Evolutionary conservation across 2,329 filamentous ascomycete genomes (phyloP).

Genomic region (Fusarium mundagurra): DNA sequence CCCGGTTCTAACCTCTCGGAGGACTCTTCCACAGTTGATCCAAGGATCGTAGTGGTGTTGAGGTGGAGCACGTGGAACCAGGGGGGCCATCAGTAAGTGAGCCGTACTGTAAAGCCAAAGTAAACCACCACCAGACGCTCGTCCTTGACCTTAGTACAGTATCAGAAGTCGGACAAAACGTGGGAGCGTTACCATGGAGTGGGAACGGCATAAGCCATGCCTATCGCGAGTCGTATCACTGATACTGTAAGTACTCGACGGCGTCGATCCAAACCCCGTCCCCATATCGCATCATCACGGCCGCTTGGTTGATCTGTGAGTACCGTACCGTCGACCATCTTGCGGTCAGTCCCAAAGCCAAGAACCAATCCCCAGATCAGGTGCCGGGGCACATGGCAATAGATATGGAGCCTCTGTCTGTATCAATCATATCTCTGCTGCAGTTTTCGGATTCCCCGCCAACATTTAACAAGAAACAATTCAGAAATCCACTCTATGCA

Average conservation of each 20-base stretch:
- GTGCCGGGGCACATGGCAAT: constrained; percentile 20
- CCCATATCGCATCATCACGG: constrained; percentile 28
- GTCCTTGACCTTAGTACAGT: constrained; percentile 13
- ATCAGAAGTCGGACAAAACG: constrained; percentile 23
- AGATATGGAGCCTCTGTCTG: neutral
- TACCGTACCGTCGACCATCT: constrained; percentile 7
- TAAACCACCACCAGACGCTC: constrained; percentile 24
- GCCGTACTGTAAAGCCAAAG: neutral
- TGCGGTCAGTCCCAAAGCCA: constrained; percentile 16
- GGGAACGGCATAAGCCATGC: constrained; percentile 17
- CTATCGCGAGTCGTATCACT: constrained; percentile 17
- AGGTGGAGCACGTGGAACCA: constrained; percentile 34
- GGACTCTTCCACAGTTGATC: neutral
- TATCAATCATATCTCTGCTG: neutral
- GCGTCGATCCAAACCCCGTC: constrained; percentile 18
- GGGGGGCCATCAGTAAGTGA: constrained; percentile 14
- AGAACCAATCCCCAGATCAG: constrained; percentile 26
- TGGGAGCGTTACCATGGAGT: constrained; percentile 30
- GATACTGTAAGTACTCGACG: neutral
- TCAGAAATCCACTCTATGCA: constrained; percentile 1
- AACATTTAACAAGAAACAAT: constrained; percentile 5
- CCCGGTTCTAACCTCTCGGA: neutral
- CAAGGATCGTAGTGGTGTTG: constrained; percentile 6
- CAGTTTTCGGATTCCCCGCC: constrained; percentile 18
- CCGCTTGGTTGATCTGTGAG: constrained; percentile 6